Evolutionary conservation across 2,329 filamentous ascomycete genomes (phyloP).

Genomic region (Geosmithia flava): DNA sequence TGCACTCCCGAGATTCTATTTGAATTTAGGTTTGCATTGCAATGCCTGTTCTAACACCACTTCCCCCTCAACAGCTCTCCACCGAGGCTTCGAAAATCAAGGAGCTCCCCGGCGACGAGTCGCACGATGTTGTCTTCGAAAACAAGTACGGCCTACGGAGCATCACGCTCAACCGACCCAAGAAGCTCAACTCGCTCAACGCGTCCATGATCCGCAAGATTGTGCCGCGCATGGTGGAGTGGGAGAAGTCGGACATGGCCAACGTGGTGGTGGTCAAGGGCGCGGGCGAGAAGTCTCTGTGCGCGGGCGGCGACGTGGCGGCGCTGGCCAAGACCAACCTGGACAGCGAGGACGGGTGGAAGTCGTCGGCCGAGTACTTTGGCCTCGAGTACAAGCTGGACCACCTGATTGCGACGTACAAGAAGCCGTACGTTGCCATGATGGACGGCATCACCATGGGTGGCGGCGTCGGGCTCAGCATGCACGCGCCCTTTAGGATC

Average conservation of each 20-base stretch:
- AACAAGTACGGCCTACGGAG: conserved; percentile 81
- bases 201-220: conserved; percentile 95
- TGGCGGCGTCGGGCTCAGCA: conserved; percentile 83
- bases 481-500: conserved; percentile 92
- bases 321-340: conserved; percentile 65
- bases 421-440: conserved; percentile 85
- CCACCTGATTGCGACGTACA: conserved; percentile 87
- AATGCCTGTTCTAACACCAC: background rate
- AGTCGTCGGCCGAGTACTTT: conserved; percentile 75
- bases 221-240: conserved; percentile 76
- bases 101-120: conserved; percentile 56
- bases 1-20: background rate
- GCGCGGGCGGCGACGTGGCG: conserved; percentile 84
- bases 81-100: conserved; percentile 26
- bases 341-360: conserved; percentile 48
- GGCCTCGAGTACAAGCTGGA: conserved; percentile 91
- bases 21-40: no score
- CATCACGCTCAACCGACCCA: conserved; percentile 86
- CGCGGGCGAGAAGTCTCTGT: conserved; percentile 72
- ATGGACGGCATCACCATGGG: conserved; percentile 99
- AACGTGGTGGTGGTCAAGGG: conserved; percentile 91
- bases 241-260: conserved; percentile 88
- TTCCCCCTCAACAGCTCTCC: conserved; percentile 15
- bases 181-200: conserved; percentile 85
- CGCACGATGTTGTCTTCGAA: conserved; percentile 87